Evolutionary conservation across 2,329 filamentous ascomycete species (phyloP).

Genomic region (Aaosphaeria pasadenensis): DNA sequence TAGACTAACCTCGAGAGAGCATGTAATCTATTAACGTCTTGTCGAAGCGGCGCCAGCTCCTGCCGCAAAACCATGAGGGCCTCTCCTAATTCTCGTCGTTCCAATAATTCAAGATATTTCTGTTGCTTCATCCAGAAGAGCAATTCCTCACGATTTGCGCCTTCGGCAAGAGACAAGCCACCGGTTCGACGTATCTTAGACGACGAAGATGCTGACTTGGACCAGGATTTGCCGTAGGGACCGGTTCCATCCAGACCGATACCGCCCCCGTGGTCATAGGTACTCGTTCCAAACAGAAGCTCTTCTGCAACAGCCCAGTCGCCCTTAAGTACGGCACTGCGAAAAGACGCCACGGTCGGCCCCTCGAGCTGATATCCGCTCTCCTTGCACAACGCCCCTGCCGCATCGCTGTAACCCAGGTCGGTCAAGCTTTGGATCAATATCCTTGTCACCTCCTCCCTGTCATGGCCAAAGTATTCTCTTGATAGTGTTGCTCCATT

Average conservation of each 20-base stretch:
- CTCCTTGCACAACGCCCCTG: conserved; percentile 70
- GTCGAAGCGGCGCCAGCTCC: conserved; percentile 82
- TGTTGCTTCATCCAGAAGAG: conserved; percentile 86
- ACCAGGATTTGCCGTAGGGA: conserved; percentile 30
- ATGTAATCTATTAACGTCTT: conserved; percentile 74
- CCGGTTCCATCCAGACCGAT: conserved; percentile 31
- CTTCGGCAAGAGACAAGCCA: conserved; percentile 71
- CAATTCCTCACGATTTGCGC: conserved; percentile 75
- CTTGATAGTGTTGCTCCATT: conserved; percentile 39
- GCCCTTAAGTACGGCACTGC: conserved; percentile 74
- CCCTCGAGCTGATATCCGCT: conserved; percentile 89
- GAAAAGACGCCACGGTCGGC: conserved; percentile 79
- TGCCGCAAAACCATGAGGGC: conserved; percentile 81
- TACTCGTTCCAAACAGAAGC: conserved; percentile 61
- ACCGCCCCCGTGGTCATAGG: conserved; percentile 45
- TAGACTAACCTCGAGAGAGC: conserved; percentile 67
- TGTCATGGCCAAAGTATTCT: conserved; percentile 78
- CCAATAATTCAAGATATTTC: conserved; percentile 89
- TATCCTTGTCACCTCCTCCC: conserved; percentile 89
- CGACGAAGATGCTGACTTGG: conserved; percentile 20
- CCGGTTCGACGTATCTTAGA: conserved; percentile 33
- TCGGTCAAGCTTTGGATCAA: conserved; percentile 88
- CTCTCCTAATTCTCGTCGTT: conserved; percentile 67
- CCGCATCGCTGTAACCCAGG: conserved; percentile 79
- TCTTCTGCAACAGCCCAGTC: conserved; percentile 83